A percentile compares a stretch with the other conserved stretches of the same genome.
Evolutionary conservation across 2,329 filamentous ascomycete species (phyloP).

Genomic region (Monilinia aucupariae): DNA sequence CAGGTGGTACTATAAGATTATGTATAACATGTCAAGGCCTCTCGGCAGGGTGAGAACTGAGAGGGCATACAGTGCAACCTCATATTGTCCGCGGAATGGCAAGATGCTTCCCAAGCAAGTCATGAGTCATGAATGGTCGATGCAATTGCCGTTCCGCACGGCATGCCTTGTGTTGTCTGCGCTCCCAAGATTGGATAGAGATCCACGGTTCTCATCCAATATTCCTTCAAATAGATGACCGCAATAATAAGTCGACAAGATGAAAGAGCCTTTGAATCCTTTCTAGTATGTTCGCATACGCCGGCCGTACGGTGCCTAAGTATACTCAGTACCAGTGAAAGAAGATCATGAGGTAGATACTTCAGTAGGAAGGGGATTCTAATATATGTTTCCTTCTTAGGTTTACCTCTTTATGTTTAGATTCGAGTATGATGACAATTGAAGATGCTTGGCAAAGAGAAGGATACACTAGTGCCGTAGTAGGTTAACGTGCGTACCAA

Average conservation of each 20-base stretch:
- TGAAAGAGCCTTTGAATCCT: neutral
- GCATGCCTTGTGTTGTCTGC: constrained; percentile 2
- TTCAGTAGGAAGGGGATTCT: neutral
- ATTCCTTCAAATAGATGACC: neutral
- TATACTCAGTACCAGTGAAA: too few species aligned
- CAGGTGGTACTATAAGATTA: constrained; percentile 4
- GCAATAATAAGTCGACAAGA: neutral
- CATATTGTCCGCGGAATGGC: neutral
- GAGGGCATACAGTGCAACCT: neutral
- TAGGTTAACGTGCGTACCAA: too few species aligned
- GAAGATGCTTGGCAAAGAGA: neutral
- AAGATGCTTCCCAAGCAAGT: neutral
- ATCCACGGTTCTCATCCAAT: neutral
- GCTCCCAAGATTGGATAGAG: constrained; percentile 1
- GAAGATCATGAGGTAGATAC: neutral
- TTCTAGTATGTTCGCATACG: neutral
- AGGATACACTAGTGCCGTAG: neutral
- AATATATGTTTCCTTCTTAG: neutral
- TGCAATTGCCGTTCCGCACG: constrained; percentile 4
- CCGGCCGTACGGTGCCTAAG: too few species aligned
- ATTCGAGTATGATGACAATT: too few species aligned
- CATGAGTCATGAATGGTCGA: neutral
- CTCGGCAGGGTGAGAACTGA: neutral
- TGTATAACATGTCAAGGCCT: constrained; percentile 7
- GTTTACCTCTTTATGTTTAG: too few species aligned